Evolutionary conservation across 2,329 filamentous ascomycete species (phyloP), one percentile per base, ranked within the genome.

Genomic region (Ophiostoma piceae): DNA sequence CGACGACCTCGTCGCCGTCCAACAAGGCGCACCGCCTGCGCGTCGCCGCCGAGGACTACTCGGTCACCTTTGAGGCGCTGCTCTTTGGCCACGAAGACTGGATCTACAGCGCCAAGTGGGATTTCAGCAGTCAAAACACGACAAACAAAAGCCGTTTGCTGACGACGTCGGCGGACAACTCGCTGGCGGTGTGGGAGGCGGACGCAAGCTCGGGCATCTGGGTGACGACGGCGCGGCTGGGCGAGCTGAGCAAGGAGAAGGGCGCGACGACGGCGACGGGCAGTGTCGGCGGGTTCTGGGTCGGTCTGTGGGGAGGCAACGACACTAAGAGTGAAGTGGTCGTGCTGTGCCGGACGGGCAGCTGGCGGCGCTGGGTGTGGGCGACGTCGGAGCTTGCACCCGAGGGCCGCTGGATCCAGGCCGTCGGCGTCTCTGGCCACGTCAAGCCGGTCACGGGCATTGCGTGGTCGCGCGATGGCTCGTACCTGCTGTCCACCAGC

Each of bases 41-140:
- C 60, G 84, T 86, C 2, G 82, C 43, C 4, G 14, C 19, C 8
- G 82, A 82, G 3, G 89, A 90, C 73, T 94, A 91, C 78, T 91
- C 90, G 7, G 84, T 97, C 70, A 96, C 93, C 0, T 98, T 99
- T 74, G 95, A 99, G 78, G 95, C 95, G 0, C 83, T 99, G 2
- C 85, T 99, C 6, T 86, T 99, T 2, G 95, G 95, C 9, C 95
- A 99, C 76, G 95, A 99, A 77, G 95, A 99, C 76, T 99, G 95
- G 95, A 94, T 99, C 70, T 98, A 97, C 79, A 96, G 91, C 70
- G 89, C 92, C 1, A 83, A 84, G 69, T 97, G 94, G 94, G 85
- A 86, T 71, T 0, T 79, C 26, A 29, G 26, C 26, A 29, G 2
- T 16, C 16, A 11, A 51, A 8, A 29, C 3, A 35, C 35, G 9